Conservation (phyloP, 192 early-diverging fungal genomes). For the Linnemannia elongata region DNA sequence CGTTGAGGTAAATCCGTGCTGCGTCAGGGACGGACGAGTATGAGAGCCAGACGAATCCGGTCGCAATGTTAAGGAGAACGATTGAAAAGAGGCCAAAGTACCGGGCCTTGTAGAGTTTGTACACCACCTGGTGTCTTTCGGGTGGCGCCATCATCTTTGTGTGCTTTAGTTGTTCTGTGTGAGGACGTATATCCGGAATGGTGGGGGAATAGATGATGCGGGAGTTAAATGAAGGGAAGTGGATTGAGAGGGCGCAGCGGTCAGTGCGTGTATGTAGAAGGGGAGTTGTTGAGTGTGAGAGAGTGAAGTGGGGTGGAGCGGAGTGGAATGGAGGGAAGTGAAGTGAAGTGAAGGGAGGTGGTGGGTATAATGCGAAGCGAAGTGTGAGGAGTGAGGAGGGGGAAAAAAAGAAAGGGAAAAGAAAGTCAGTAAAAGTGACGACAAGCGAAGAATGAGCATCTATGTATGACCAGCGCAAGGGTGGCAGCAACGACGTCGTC, state of each 20-base stretch:
- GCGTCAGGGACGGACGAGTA: constrained; percentile 56
- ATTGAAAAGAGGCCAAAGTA: constrained; percentile 59
- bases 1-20: constrained; percentile 43
- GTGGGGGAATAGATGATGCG: neutral
- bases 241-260: neutral
- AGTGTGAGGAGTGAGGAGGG: neutral
- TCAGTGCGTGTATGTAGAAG: neutral
- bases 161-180: neutral
- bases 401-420: neutral
- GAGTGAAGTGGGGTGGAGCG: no score
- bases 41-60: constrained; percentile 59
- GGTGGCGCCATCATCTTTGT: neutral
- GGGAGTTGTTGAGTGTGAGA: neutral
- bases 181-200: neutral
- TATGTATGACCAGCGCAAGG: no score
- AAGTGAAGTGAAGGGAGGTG: no score
- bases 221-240: neutral
- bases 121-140: constrained; percentile 7
- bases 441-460: neutral
- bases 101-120: constrained; percentile 53
- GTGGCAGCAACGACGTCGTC: no score
- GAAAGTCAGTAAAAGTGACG: neutral
- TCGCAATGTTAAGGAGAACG: constrained; percentile 58
- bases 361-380: no score
- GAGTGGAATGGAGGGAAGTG: no score